Base-by-base conservation (phyloP, 345 rosid genomes). In the Lepidium sativum region DNA sequence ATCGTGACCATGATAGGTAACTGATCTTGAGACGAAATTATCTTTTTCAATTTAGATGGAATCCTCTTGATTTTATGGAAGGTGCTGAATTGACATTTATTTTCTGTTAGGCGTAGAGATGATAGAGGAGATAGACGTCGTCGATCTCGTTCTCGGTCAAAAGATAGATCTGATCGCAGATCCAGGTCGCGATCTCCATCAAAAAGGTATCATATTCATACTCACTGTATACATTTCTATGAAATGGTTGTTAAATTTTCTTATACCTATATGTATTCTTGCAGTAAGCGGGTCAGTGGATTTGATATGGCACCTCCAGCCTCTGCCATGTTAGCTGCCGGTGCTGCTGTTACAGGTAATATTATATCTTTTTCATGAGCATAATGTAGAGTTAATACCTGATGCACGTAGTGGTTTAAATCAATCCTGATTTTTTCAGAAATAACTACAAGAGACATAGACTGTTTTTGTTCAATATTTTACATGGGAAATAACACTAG, bases 231-330 rank as follows among this genome's bases (percentile, higher is more conserved):
- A 16, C 44, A 18, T 0, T 35, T 15, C 0, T 43, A 9, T 52
- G 57, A 14, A 60, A 2, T 52, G 20, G 20, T n/a, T 34, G 6
- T 23, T 35, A 39, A 11, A 1, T 35, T 49, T 16, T 34, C 32
- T 25, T 20, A 41, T 63, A n/a, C 65, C 74, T 65, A 82, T 68
- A 3, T 70, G 3, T 71, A 2, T 55, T 13, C 43, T 75, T 80
- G 51, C 86, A 92, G 96, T 76, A 88, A 85, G 80, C 77, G 95
- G 44, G 79, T 80, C 52, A 95, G 99, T 72, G 98, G 99, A 68
- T 95, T 95, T 79, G 99, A 95, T 75, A 86, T 95, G 99, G 96
- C 90, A 34, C 96, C 97, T 65, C 92, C 96, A 50, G 75, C 86
- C 73, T 80, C 95, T 60, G 88, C 97, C 71, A 70, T 88, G 87